phyloP scores from a whole-genome alignment of 768 basidiomycete species.

The Lactarius sp. region DNA sequence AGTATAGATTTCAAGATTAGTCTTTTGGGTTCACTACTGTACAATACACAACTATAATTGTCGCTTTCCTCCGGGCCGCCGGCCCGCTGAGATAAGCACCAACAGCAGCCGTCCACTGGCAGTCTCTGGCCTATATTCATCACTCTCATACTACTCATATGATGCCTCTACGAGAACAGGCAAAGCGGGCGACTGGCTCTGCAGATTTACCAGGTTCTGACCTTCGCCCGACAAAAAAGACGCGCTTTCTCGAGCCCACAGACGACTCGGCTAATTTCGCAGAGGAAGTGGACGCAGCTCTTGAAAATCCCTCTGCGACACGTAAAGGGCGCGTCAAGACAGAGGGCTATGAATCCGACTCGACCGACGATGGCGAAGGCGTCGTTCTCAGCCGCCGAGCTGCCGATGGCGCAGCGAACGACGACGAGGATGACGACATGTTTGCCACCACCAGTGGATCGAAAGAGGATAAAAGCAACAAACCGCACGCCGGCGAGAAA shows the following conservation, averaged over 20 bases:
- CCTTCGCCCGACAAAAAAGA: constrained; percentile 52
- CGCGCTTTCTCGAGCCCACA: constrained; percentile 70
- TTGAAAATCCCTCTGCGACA: constrained; percentile 58
- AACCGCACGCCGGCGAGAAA: constrained; percentile 41
- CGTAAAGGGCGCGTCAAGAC: constrained; percentile 74
- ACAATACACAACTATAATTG: no score
- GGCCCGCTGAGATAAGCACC: neutral
- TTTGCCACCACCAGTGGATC: constrained; percentile 72
- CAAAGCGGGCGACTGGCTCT: constrained; percentile 19
- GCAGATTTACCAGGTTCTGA: constrained; percentile 7
- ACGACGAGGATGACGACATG: constrained; percentile 68
- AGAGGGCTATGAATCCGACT: constrained; percentile 91
- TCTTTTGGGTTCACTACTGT: no score
- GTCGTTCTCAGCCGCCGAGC: constrained; percentile 75
- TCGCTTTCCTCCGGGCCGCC: neutral
- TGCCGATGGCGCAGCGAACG: constrained; percentile 42
- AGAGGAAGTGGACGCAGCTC: constrained; percentile 68
- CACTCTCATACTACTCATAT: neutral
- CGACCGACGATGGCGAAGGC: constrained; percentile 92
- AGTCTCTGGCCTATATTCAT: neutral
- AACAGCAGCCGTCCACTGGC: no score
- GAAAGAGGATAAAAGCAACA: constrained; percentile 46
- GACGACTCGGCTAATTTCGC: constrained; percentile 75
- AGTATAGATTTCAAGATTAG: neutral
- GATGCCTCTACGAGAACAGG: constrained; percentile 28